A percentile compares a stretch with the other conserved stretches of the same genome.
These are phyloP conservation scores for Aspergillus ostianus DNA, from an alignment of 495 filamentous ascomycete genomes.

Conservation along the genomic window DNA sequence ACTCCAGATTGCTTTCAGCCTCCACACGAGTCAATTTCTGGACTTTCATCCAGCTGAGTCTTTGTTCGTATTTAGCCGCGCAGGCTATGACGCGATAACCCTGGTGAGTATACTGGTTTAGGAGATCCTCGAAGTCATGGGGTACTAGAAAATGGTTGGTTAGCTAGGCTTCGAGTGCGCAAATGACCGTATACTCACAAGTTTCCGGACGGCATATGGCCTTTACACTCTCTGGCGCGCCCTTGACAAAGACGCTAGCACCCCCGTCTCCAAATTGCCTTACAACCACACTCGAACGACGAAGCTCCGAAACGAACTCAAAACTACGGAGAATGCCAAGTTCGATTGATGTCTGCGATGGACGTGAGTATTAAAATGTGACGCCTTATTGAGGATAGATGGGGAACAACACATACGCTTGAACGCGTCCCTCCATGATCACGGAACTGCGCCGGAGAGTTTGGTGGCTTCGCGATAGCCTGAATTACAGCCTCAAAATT, in stretches of 20 bases:
- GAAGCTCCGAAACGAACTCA: conserved; percentile 95
- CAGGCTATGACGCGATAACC: conserved; percentile 98
- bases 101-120: conserved; percentile 87
- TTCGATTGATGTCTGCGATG: conserved; percentile 55
- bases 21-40: conserved; percentile 88
- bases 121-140: conserved; percentile 79
- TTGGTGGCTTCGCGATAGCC: conserved; percentile 80
- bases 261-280: conserved; percentile 76
- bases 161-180: not conserved
- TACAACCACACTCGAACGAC: conserved; percentile 89
- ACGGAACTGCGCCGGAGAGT: not conserved
- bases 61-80: conserved; percentile 81
- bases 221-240: conserved; percentile 92
- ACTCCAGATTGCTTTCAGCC: conserved; percentile 78
- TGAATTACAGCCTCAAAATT: conserved; percentile 67
- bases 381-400: no score
- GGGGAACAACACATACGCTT: conserved; percentile 21
- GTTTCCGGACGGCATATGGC: conserved; percentile 82
- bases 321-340: conserved; percentile 85
- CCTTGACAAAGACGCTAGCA: conserved; percentile 89
- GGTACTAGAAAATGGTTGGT: conserved; percentile 58
- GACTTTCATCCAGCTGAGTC: conserved; percentile 86
- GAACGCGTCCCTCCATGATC: conserved; percentile 21
- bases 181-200: conserved; percentile 52
- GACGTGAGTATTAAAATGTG: conserved; percentile 1